Evolutionary conservation across 257 asterid genomes (phyloP).

Genomic region (Ligustrum vulgare): DNA sequence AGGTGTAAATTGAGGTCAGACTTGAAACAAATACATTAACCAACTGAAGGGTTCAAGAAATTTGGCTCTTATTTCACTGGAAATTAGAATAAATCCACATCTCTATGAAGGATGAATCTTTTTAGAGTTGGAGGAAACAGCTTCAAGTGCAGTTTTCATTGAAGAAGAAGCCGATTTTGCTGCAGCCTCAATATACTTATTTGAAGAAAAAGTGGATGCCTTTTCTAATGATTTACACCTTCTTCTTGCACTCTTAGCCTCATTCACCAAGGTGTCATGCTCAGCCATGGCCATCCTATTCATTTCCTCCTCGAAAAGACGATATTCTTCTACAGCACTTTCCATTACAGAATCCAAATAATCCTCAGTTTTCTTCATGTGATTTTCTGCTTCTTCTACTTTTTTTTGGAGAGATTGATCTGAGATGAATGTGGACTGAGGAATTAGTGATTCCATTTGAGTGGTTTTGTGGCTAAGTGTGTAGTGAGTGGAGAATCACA

Average conservation of each 20-base stretch:
- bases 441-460: slow-evolving; percentile 73
- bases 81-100: not conserved
- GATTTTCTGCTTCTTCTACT: slow-evolving; percentile 34
- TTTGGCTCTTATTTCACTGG: not conserved
- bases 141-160: slow-evolving; percentile 66
- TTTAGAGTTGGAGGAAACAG: not conserved
- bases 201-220: slow-evolving; percentile 62
- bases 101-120: slow-evolving; percentile 86
- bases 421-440: slow-evolving; percentile 64
- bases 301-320: slow-evolving; percentile 81
- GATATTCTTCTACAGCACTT: slow-evolving; percentile 81
- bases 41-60: not conserved
- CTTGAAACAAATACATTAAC: not conserved
- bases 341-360: slow-evolving; percentile 79
- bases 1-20: too few species aligned
- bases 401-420: slow-evolving; percentile 65
- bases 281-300: slow-evolving; percentile 39
- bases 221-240: slow-evolving; percentile 63
- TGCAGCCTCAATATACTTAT: slow-evolving; percentile 81
- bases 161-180: slow-evolving; percentile 72
- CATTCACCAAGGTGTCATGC: slow-evolving; percentile 42
- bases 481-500: slow-evolving; percentile 21
- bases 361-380: slow-evolving; percentile 53
- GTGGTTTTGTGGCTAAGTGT: not conserved
- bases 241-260: slow-evolving; percentile 58